Evolutionary conservation across 75 land plant species (phyloP).

Genomic region (Larix kaempferi): DNA sequence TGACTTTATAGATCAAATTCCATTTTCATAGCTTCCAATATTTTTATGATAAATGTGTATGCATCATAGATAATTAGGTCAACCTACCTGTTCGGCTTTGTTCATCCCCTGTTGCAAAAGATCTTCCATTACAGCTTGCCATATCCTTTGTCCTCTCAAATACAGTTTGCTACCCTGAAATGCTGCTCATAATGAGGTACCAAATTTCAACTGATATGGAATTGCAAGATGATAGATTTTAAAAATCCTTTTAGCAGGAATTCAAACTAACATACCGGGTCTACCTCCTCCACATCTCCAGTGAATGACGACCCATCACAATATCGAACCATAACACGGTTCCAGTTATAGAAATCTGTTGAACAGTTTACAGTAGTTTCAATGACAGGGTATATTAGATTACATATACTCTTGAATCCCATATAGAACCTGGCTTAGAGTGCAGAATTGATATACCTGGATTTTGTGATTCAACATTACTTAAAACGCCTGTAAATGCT

Average conservation of each 20-base stretch:
- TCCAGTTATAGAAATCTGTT: constrained; percentile 48
- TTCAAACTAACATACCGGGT: background rate
- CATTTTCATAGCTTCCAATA: no score
- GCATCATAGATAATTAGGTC: no score
- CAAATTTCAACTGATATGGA: no score
- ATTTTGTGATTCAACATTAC: constrained; percentile 19
- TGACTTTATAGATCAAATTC: no score
- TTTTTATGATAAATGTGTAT: no score
- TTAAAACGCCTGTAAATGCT: constrained; percentile 28
- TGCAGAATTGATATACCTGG: constrained; percentile 34
- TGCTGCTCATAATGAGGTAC: no score
- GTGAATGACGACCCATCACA: constrained; percentile 43
- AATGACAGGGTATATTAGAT: background rate
- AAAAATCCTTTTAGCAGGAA: background rate
- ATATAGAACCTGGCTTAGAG: constrained; percentile 3
- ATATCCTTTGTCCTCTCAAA: constrained; percentile 51
- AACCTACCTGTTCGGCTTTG: constrained; percentile 52
- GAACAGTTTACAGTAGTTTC: background rate
- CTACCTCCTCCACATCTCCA: constrained; percentile 17
- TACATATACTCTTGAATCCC: no score
- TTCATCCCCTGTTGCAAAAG: constrained; percentile 52
- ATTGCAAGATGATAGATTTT: no score
- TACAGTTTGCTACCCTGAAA: constrained; percentile 31
- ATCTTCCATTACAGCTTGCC: constrained; percentile 51
- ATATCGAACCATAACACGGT: constrained; percentile 38